phyloP scores from a whole-genome alignment of 306 rosid species.

The Calophaca sinica region DNA sequence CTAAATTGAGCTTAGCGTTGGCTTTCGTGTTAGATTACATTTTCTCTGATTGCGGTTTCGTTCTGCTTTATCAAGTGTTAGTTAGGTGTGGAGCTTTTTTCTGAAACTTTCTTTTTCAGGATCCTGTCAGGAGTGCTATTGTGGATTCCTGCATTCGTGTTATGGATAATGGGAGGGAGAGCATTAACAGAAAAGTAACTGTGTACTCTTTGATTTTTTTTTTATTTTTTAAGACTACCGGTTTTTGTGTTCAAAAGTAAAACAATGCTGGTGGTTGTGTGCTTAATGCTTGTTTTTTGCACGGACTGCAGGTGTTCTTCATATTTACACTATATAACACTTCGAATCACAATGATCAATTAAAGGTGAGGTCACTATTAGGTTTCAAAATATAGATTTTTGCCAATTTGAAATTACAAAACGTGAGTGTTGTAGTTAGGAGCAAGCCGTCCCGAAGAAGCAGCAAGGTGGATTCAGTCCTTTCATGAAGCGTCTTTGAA shows the following conservation, averaged over 20 bases:
- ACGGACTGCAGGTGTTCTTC: conserved; percentile 73
- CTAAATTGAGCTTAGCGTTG: conserved; percentile 27
- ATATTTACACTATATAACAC: conserved; percentile 81
- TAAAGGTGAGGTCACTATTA: conserved; percentile 67
- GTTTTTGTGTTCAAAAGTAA: conserved; percentile 33
- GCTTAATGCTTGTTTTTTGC: conserved; percentile 35
- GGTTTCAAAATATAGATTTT: not conserved
- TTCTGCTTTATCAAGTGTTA: conserved; percentile 27
- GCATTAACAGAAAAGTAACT: conserved; percentile 80
- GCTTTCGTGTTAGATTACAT: not conserved
- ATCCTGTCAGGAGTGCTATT: conserved; percentile 82
- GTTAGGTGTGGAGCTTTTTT: conserved; percentile 28
- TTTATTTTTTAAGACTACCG: not conserved
- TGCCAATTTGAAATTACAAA: conserved; percentile 35
- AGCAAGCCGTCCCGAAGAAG: conserved; percentile 95
- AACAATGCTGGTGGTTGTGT: not conserved
- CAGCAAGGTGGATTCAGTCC: conserved; percentile 92
- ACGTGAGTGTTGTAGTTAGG: conserved; percentile 68
- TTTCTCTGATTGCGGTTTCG: conserved; percentile 16
- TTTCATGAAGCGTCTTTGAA: conserved; percentile 77
- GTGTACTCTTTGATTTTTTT: not conserved
- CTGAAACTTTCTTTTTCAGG: conserved; percentile 55
- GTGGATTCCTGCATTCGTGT: conserved; percentile 85
- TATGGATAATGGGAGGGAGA: conserved; percentile 87
- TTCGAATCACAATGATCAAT: conserved; percentile 78